These are phyloP conservation scores for Xylariaceae sp. DNA, from an alignment of 2,329 filamentous ascomycete species.

Conservation along the genomic window DNA sequence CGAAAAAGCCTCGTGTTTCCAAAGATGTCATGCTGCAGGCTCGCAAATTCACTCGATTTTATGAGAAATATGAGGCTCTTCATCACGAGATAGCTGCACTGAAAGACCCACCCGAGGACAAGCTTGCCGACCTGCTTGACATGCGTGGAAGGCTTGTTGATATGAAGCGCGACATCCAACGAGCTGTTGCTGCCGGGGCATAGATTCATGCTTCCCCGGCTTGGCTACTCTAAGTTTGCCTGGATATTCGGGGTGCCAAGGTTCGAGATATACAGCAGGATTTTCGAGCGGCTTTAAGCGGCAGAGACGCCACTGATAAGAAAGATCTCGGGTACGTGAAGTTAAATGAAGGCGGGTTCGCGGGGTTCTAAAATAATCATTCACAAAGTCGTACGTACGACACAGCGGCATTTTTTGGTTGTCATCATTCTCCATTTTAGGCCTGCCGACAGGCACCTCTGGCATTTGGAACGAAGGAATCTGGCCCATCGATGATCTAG, in stretches of 20 bases:
- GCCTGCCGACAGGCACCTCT: background rate
- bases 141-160: slow-evolving; percentile 61
- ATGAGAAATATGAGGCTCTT: slow-evolving; percentile 62
- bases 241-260: background rate
- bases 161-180: slow-evolving; percentile 68
- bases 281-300: background rate
- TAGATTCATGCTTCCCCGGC: slow-evolving; percentile 8
- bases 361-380: background rate
- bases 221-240: background rate
- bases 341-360: background rate
- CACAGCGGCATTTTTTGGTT: background rate
- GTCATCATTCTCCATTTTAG: background rate
- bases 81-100: slow-evolving; percentile 61
- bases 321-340: background rate
- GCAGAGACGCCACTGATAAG: background rate
- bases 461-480: background rate
- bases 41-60: slow-evolving; percentile 61
- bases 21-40: slow-evolving; percentile 60
- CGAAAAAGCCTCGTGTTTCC: slow-evolving; percentile 51
- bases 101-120: slow-evolving; percentile 58
- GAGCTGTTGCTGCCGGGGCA: slow-evolving; percentile 47
- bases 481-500: background rate
- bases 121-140: slow-evolving; percentile 57
- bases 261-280: background rate
- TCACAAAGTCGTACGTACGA: background rate